Percentiles rank a stretch among this genome's conserved stretches.
Conservation (phyloP, 139 green algal genomes). For the Parachlorella kessleri region DNA sequence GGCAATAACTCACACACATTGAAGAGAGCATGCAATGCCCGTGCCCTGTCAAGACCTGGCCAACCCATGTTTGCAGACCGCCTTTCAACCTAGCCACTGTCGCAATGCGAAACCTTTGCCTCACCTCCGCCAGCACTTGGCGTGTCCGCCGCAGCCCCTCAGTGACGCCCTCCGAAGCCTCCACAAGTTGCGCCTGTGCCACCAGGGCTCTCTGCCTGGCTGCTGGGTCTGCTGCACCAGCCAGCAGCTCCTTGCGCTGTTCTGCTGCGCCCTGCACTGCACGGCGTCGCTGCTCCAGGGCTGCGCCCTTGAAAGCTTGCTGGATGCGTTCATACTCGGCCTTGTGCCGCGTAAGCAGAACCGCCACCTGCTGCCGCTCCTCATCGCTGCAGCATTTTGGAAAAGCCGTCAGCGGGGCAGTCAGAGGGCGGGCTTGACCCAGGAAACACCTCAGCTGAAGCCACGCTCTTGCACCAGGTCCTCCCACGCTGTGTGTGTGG, state of each 20-base stretch:
- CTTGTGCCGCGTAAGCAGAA: conserved; percentile 29
- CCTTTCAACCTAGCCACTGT: too few relatives aligned
- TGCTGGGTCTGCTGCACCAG: conserved; percentile 18
- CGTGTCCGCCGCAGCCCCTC: conserved; percentile 66
- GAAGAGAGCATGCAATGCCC: too few relatives aligned
- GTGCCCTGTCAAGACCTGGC: too few relatives aligned
- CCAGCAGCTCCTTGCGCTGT: conserved; percentile 36
- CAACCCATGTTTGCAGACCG: too few relatives aligned
- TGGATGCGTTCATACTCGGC: conserved; percentile 28
- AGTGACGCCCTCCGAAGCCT: conserved; percentile 60
- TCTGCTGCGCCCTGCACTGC: not conserved
- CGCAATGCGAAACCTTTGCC: too few relatives aligned
- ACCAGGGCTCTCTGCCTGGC: conserved; percentile 43
- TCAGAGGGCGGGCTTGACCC: not conserved
- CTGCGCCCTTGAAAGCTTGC: conserved; percentile 22
- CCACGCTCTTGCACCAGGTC: too few relatives aligned
- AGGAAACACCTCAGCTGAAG: too few relatives aligned
- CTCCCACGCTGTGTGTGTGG: too few relatives aligned
- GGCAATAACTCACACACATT: too few relatives aligned
- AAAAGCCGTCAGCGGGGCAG: too few relatives aligned
- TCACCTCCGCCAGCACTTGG: conserved; percentile 46
- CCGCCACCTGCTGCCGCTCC: conserved; percentile 43
- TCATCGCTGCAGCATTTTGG: conserved; percentile 65
- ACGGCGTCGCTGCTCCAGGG: conserved; percentile 5
- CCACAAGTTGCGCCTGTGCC: conserved; percentile 49